These are phyloP conservation scores for Hansfordia pulvinata DNA, from an alignment of 2,329 filamentous ascomycete species.

Conservation along the genomic window DNA sequence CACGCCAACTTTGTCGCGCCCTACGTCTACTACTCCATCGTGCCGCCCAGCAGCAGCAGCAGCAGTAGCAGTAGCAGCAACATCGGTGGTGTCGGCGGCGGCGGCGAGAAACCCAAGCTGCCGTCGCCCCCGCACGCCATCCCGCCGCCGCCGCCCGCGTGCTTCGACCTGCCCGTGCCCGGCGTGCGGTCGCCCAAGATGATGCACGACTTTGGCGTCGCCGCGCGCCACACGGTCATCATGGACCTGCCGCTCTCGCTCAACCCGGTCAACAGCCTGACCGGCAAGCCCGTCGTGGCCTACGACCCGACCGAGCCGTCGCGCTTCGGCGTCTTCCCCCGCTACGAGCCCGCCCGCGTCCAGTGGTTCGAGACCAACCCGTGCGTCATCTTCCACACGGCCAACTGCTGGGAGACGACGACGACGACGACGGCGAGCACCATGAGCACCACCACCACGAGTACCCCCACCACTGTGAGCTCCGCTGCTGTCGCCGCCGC, in stretches of 20 bases:
- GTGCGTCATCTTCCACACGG: slow-evolving; percentile 60
- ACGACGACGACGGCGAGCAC: no score
- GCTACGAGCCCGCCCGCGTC: slow-evolving; percentile 39
- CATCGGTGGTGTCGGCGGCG: no score
- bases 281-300: slow-evolving; percentile 39
- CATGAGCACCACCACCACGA: no score
- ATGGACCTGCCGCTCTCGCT: slow-evolving; percentile 56
- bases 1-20: slow-evolving; percentile 53
- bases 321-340: slow-evolving; percentile 55
- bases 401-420: slow-evolving; percentile 52
- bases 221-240: slow-evolving; percentile 47
- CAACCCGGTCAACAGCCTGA: slow-evolving; percentile 46
- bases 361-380: slow-evolving; percentile 55
- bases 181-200: slow-evolving; percentile 52
- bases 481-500: no score
- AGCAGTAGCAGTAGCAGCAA: no score
- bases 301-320: slow-evolving; percentile 44
- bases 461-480: no score
- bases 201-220: slow-evolving; percentile 68
- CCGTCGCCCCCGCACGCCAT: slow-evolving; percentile 13
- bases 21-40: slow-evolving; percentile 51
- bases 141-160: slow-evolving; percentile 13
- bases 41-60: slow-evolving; percentile 11
- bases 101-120: no score
- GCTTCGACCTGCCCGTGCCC: slow-evolving; percentile 40